Base-by-base conservation (phyloP, 306 rosid species). In the Glycine latifolia region DNA sequence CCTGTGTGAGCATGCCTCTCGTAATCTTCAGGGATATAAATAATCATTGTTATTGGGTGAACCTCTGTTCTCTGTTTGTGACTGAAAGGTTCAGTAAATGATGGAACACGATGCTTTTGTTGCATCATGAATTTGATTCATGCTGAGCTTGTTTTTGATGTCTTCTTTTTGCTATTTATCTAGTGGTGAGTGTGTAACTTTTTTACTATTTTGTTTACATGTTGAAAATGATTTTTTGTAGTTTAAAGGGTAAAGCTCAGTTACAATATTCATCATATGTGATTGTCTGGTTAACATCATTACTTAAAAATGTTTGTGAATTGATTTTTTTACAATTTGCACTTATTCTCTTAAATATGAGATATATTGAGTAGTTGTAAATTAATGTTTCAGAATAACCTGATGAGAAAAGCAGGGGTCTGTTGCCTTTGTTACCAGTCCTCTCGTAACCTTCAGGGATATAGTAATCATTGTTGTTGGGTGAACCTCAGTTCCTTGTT, bases 61-160 rank as follows among this genome's bases (percentile, higher is more conserved):
- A 90, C 90, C 94, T 90, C 80, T 83, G 86, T 72, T 70, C 11
- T 43, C 26, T 60, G 11, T 63, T 15, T 55, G 75, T 92, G 87
- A 53, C 84, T 77, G 49, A 68, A 43, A 87, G 92, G 94, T 92
- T 94, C 94, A 89, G 95, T 92, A 79, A 94, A 94, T 68, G 87
- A 82, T 82, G 93, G 74, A 2, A 92, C 89, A 91, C 73, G 5
- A 4, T 12, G 1, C 4, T 4, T 41, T 41, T 41, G 44, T 41
- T 41, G 44, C 1, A 41, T 41, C 44, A 1, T 10, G 8, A 43
- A 5, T 17, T 26, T 55, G 47, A 20, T 13, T 73, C n/a, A 52
- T 13, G 33, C 11, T 73, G 48, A 39, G 41, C 66, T 50, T 39
- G 35, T 17, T 17, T 10, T 14, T 14, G 39, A 35, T 4, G 39